Evolutionary conservation across 2,329 filamentous ascomycete genomes (phyloP).

Genomic region (Botrytis porri): DNA sequence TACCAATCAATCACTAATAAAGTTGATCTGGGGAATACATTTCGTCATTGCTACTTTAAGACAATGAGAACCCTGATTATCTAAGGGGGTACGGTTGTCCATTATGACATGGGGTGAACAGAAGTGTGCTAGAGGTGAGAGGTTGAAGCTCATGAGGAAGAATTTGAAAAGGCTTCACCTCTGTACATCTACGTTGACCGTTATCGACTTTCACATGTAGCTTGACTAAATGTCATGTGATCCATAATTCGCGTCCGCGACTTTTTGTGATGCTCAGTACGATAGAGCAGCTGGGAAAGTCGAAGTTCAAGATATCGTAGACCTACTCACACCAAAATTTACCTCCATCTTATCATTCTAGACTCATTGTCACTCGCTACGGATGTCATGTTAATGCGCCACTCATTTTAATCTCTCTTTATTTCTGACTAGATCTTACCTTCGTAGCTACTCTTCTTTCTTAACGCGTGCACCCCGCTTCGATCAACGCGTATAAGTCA

Average conservation of each 20-base stretch:
- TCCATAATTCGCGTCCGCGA: conserved; percentile 17
- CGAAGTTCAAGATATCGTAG: not conserved
- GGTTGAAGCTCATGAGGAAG: no score
- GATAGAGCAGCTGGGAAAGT: not conserved
- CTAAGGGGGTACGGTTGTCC: not conserved
- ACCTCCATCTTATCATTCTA: not conserved
- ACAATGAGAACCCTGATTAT: not conserved
- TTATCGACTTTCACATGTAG: not conserved
- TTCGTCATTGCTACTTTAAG: conserved; percentile 14
- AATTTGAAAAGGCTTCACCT: not conserved
- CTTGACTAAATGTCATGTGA: not conserved
- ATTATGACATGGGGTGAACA: not conserved
- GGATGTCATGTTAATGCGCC: not conserved
- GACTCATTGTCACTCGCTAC: not conserved
- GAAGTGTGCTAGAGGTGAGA: not conserved
- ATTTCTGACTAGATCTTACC: not conserved
- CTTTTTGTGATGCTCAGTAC: conserved; percentile 12
- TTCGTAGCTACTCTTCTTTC: conserved; percentile 5
- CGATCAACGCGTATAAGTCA: conserved; percentile 40
- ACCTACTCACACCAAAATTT: not conserved
- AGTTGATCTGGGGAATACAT: conserved; percentile 10
- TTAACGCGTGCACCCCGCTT: conserved; percentile 30
- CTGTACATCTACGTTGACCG: not conserved
- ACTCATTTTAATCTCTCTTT: not conserved
- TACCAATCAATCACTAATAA: conserved; percentile 5